phyloP scores from a whole-genome alignment of 2,329 filamentous ascomycete species.

The Colletotrichum eremochloae region DNA sequence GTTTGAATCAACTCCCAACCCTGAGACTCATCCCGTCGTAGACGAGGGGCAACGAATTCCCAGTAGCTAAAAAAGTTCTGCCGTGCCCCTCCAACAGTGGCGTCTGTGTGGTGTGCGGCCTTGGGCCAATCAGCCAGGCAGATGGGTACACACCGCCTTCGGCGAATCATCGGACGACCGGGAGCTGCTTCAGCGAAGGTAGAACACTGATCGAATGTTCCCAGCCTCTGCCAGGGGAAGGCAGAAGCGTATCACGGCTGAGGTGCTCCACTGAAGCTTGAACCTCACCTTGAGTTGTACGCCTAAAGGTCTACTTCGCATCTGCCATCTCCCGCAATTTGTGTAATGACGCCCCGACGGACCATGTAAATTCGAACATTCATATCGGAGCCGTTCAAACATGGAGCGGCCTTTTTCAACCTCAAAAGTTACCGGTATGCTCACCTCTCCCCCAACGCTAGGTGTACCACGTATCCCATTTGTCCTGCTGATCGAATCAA shows the following conservation, averaged over 20 bases:
- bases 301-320: conserved; percentile 14
- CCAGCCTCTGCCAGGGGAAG: too few relatives aligned
- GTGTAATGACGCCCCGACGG: conserved; percentile 7
- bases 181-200: not conserved
- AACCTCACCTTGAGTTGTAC: conserved; percentile 18
- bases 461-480: not conserved
- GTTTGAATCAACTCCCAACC: conserved; percentile 5
- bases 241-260: not conserved
- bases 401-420: conserved; percentile 79
- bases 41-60: conserved; percentile 33
- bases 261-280: conserved; percentile 26
- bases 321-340: conserved; percentile 8
- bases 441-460: conserved; percentile 6
- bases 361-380: conserved; percentile 33
- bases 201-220: not conserved
- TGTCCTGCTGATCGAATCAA: conserved; percentile 12
- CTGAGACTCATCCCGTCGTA: not conserved
- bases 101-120: conserved; percentile 18
- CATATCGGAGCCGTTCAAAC: conserved; percentile 51
- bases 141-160: conserved; percentile 26
- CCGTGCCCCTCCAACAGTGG: conserved; percentile 43
- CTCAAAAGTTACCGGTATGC: conserved; percentile 81
- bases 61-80: conserved; percentile 44
- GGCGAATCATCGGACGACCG: conserved; percentile 19
- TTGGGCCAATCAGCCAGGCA: conserved; percentile 23